These are phyloP conservation scores for Amanita rubescens DNA, from an alignment of 768 basidiomycete species.

Conservation along the genomic window DNA sequence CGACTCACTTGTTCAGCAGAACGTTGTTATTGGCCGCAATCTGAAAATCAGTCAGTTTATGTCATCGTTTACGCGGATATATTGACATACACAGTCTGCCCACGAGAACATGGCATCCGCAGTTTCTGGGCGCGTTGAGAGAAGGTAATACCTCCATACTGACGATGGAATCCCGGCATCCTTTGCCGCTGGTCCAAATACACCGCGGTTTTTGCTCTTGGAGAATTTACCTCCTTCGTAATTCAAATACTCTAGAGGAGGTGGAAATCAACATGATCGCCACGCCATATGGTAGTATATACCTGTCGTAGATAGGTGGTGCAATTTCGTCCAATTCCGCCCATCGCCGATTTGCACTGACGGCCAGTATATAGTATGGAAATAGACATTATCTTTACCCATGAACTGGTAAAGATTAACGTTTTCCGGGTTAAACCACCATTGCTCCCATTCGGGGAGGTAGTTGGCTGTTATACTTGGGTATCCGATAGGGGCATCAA, in stretches of 20 bases:
- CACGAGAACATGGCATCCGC: constrained; percentile 96
- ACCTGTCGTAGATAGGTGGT: constrained; percentile 96
- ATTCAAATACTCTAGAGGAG: constrained; percentile 86
- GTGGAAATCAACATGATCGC: not conserved
- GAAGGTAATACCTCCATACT: constrained; percentile 95
- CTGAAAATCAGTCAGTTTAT: constrained; percentile 28
- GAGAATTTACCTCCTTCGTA: constrained; percentile 99
- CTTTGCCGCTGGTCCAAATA: constrained; percentile 91
- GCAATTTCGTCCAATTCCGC: constrained; percentile 86
- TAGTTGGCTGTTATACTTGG: constrained; percentile 95
- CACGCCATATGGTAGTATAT: constrained; percentile 13
- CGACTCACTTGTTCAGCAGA: constrained; percentile 79
- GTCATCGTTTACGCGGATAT: not conserved
- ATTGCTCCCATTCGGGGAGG: constrained; percentile 89
- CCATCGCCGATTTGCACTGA: constrained; percentile 86
- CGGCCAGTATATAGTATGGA: constrained; percentile 95
- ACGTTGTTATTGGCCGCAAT: constrained; percentile 91
- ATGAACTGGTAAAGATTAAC: constrained; percentile 97
- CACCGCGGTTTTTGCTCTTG: constrained; percentile 93
- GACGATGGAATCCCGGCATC: constrained; percentile 91
- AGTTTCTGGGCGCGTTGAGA: constrained; percentile 89
- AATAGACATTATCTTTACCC: constrained; percentile 99
- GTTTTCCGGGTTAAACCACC: constrained; percentile 93
- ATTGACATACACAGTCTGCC: constrained; percentile 73
- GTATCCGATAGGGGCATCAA: constrained; percentile 96